Conservation (phyloP, 2,329 filamentous ascomycete genomes). For the Periconia sp. region DNA sequence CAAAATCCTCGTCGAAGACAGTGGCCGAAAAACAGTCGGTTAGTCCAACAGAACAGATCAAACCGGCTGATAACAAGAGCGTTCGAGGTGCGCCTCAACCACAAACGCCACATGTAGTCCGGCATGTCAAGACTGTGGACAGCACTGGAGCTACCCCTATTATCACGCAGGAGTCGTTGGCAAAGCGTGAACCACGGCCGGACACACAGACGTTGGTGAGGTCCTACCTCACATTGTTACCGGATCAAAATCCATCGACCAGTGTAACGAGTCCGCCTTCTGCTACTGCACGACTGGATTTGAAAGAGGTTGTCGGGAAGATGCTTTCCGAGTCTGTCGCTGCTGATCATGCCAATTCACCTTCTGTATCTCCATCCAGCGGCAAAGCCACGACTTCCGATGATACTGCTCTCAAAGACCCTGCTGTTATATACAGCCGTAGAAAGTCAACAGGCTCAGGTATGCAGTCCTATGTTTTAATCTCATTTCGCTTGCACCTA, state of each 20-base stretch:
- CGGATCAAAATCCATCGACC: not conserved
- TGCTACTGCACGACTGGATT: not conserved
- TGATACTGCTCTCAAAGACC: slow-evolving; percentile 11
- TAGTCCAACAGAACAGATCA: not conserved
- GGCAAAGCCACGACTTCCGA: slow-evolving; percentile 11
- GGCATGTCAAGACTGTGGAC: slow-evolving; percentile 26
- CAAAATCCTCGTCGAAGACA: not conserved
- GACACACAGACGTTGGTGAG: slow-evolving; percentile 4
- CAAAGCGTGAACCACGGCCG: not conserved
- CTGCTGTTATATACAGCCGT: slow-evolving; percentile 17
- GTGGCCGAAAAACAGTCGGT: not conserved
- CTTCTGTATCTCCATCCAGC: slow-evolving; percentile 10
- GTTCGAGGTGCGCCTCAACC: slow-evolving; percentile 7
- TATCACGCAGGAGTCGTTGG: not conserved
- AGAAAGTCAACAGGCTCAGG: slow-evolving; percentile 7
- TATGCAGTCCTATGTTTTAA: not conserved
- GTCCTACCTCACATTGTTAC: slow-evolving; percentile 4
- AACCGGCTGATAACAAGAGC: not conserved
- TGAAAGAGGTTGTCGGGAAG: not conserved
- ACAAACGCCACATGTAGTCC: slow-evolving; percentile 3
- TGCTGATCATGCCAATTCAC: not conserved
- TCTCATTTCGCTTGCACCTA: not conserved
- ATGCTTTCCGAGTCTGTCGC: not conserved
- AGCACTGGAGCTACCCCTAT: slow-evolving; percentile 22
- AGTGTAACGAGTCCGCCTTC: not conserved